Evolutionary conservation across 805 yeast species (phyloP).

Genomic region (Millerozyma acaciae): DNA sequence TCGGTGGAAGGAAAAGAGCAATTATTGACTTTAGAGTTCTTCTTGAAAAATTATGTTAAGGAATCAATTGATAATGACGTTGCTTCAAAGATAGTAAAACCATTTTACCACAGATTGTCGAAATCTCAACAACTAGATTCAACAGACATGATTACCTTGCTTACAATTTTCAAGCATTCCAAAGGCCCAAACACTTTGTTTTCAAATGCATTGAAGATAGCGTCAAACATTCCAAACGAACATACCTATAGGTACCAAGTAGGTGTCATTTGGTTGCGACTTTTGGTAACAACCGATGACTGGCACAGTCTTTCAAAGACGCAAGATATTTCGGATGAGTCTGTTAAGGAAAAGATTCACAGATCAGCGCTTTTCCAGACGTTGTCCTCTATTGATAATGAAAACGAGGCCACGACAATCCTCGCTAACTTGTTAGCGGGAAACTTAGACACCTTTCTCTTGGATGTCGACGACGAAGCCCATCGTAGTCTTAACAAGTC

Average conservation of each 20-base stretch:
- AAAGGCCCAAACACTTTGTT: slow-evolving; percentile 17
- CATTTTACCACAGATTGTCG: slow-evolving; percentile 26
- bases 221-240: slow-evolving; percentile 37
- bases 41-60: slow-evolving; percentile 16
- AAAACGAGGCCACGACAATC: slow-evolving; percentile 9
- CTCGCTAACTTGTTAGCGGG: slow-evolving; percentile 13
- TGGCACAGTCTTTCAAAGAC: slow-evolving; percentile 41
- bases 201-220: slow-evolving; percentile 47
- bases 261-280: slow-evolving; percentile 53
- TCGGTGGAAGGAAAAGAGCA: slow-evolving; percentile 10
- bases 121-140: slow-evolving; percentile 37
- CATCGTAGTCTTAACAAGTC: slow-evolving; percentile 1
- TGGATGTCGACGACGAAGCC: not conserved
- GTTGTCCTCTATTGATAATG: slow-evolving; percentile 20
- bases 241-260: slow-evolving; percentile 16
- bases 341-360: slow-evolving; percentile 33
- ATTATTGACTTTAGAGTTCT: slow-evolving; percentile 9
- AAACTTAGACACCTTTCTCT: slow-evolving; percentile 2
- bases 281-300: slow-evolving; percentile 47
- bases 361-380: slow-evolving; percentile 47
- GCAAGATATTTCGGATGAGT: slow-evolving; percentile 40
- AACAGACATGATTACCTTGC: slow-evolving; percentile 48
- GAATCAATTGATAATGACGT: slow-evolving; percentile 9
- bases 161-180: slow-evolving; percentile 42
- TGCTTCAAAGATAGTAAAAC: slow-evolving; percentile 15